phyloP scores from a whole-genome alignment of 2,329 filamentous ascomycete genomes.

The Beauveria sp. region DNA sequence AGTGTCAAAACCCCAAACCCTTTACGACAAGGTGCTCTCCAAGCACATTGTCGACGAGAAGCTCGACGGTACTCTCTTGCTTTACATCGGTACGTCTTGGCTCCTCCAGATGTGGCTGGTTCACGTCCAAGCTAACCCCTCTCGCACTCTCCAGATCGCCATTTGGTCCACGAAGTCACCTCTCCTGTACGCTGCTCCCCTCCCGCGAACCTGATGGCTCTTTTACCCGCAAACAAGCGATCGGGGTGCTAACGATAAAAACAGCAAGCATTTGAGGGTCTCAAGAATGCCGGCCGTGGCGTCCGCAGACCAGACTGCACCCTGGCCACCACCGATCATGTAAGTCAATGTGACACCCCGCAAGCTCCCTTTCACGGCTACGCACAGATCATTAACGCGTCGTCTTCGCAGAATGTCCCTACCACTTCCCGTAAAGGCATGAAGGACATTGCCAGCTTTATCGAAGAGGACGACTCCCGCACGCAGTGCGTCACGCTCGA shows the following conservation, averaged over 20 bases:
- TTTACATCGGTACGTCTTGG: constrained; percentile 73
- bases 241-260: constrained; percentile 6
- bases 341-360: constrained; percentile 39
- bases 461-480: constrained; percentile 88
- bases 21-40: constrained; percentile 97
- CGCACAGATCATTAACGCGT: background rate
- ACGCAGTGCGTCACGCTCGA: constrained; percentile 93
- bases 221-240: background rate
- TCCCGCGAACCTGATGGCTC: background rate
- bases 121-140: background rate
- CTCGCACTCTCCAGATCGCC: constrained; percentile 56
- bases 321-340: constrained; percentile 91
- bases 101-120: background rate
- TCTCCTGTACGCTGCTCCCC: constrained; percentile 62
- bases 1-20: constrained; percentile 66
- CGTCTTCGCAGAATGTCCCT: constrained; percentile 68
- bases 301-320: constrained; percentile 95
- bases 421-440: constrained; percentile 85
- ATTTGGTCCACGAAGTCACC: constrained; percentile 97
- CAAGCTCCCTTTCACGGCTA: too few relatives aligned
- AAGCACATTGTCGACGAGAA: constrained; percentile 94
- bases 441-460: constrained; percentile 89
- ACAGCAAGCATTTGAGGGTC: constrained; percentile 93
- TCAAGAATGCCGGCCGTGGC: constrained; percentile 78
- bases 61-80: constrained; percentile 81